Evolutionary conservation across 78 protist genomes (phyloP).

Genomic region (Dictyostelium firmibasis): DNA sequence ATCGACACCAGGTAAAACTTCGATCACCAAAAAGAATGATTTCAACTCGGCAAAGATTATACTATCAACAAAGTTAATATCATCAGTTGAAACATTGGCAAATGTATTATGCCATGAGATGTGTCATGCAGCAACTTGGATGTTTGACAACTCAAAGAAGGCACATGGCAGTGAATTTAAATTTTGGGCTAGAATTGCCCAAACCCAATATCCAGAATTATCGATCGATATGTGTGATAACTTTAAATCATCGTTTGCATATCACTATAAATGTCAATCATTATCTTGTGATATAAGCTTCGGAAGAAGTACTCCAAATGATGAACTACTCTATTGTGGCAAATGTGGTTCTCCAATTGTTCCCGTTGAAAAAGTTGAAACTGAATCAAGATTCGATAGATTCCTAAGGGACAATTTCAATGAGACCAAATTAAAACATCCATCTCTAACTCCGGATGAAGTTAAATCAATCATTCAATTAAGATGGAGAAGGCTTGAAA

Average conservation of each 20-base stretch:
- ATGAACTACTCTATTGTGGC: conserved; percentile 32
- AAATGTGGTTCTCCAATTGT: conserved; percentile 50
- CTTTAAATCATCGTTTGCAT: conserved; percentile 4
- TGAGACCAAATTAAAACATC: background rate
- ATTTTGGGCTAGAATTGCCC: conserved; percentile 54
- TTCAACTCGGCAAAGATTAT: conserved; percentile 10
- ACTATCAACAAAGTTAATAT: background rate
- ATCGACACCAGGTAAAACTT: conserved; percentile 29
- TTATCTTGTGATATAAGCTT: conserved; percentile 10
- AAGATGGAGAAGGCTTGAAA: conserved; percentile 8
- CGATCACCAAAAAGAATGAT: background rate
- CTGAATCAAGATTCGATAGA: background rate
- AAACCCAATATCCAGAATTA: conserved; percentile 28
- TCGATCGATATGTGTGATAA: conserved; percentile 76
- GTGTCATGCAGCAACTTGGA: conserved; percentile 80
- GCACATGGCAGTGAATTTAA: conserved; percentile 53
- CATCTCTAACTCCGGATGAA: background rate
- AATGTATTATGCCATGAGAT: conserved; percentile 72
- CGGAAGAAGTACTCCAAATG: conserved; percentile 13
- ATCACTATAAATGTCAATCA: conserved; percentile 49
- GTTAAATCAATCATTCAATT: conserved; percentile 10
- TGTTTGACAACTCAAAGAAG: conserved; percentile 23
- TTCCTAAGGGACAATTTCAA: background rate
- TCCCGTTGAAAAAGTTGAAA: conserved; percentile 14
- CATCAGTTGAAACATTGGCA: conserved; percentile 10